These are phyloP conservation scores for Crithidia mellificae DNA, from an alignment of 208 protist genomes.

Conservation along the genomic window DNA sequence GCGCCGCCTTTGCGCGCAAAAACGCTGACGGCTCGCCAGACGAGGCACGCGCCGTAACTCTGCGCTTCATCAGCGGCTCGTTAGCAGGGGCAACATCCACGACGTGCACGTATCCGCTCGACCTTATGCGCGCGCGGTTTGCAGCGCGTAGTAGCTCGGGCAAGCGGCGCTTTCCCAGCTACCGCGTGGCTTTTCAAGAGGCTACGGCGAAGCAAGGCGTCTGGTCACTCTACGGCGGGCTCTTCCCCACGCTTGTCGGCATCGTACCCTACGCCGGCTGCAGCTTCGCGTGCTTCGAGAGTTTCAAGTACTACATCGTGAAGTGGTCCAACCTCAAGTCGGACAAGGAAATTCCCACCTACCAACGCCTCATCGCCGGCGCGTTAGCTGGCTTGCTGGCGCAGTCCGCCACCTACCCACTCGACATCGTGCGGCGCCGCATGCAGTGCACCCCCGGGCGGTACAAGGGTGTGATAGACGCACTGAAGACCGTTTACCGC, in stretches of 20 bases:
- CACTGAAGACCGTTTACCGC: constrained; percentile 62
- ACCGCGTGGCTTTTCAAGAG: constrained; percentile 64
- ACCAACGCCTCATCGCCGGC: constrained; percentile 77
- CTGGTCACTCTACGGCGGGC: constrained; percentile 77
- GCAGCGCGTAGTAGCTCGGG: constrained; percentile 65
- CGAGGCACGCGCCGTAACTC: constrained; percentile 48
- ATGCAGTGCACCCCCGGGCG: constrained; percentile 88
- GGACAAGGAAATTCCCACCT: constrained; percentile 71
- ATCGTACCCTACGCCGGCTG: constrained; percentile 95
- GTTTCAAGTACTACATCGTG: constrained; percentile 79
- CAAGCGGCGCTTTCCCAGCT: constrained; percentile 74
- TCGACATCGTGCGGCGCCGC: constrained; percentile 93
- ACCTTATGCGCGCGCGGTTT: constrained; percentile 92
- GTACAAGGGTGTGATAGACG: constrained; percentile 72
- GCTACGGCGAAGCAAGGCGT: constrained; percentile 60
- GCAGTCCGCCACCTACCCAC: constrained; percentile 93
- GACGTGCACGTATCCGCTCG: constrained; percentile 93
- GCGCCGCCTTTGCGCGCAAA: constrained; percentile 10
- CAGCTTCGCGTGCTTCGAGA: constrained; percentile 93
- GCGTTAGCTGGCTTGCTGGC: constrained; percentile 87
- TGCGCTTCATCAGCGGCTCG: constrained; percentile 85
- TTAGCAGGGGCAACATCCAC: constrained; percentile 92
- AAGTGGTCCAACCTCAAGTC: constrained; percentile 46
- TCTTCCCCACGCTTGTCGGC: constrained; percentile 91
- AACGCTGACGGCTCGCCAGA: constrained; percentile 38